Base-by-base conservation (phyloP, 768 basidiomycete genomes). In the Crepidotus variabilis region DNA sequence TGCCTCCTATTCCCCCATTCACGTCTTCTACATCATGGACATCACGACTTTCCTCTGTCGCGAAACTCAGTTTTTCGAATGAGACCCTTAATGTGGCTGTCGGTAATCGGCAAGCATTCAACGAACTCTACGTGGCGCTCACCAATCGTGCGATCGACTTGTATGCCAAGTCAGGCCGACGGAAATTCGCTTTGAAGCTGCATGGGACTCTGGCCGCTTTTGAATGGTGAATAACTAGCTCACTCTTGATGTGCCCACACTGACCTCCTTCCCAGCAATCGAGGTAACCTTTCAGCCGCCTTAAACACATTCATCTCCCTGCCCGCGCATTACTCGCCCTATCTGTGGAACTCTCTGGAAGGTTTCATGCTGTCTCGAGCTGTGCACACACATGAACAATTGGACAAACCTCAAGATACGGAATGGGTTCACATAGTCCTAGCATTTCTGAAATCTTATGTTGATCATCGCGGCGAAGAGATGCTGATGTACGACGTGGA, bases 161-260 rank as follows among this genome's bases (percentile, higher is more conserved):
- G 60, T 97, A 93, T 63, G 87, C 84, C 50, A 86, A 83, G 60
- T 87, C 88, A n/a, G 88, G 87, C 16, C 83, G 94, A 46, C 80
- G 87, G 50, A 90, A 96, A 64, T 92, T 89, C 65, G 94, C 93
- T 9, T 73, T 95, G 34, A 89, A 88, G 62, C 71, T 98, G 50
- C 90, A 94, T 59, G 92, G 90, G 1, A 87, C 82, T 63, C 76
- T 98, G 14, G 96, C 94, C 2, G 91, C 90, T 14, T 80, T 98
- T 35, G 94, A 98, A 61, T 70, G 88, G 96, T 98, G 74, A 60
- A 93, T 73, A 24, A 21, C 18, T 54, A 58, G 16, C 50, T 18
- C 36, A n/a, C 56, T 28, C 14, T 10, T 23, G 18, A 43, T 21
- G 21, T 8, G 16, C 45, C 48, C 58, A 33, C 36, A 23, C 43